Evolutionary conservation across 768 basidiomycete genomes (phyloP).

Genomic region (Hericium erinaceus): DNA sequence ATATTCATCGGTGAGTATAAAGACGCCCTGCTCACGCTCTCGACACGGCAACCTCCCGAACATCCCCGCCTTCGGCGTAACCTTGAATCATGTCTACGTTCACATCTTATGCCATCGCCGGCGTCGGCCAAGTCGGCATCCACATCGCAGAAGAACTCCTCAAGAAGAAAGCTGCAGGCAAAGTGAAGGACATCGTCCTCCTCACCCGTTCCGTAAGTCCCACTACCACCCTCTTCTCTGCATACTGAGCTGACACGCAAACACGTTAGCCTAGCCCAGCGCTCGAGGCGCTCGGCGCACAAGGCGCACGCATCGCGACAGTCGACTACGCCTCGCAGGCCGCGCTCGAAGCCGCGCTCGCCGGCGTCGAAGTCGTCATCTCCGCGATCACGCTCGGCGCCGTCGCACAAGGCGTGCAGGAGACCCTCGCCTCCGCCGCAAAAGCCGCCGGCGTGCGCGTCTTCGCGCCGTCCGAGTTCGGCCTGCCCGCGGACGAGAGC

Average conservation of each 20-base stretch:
- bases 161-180: not conserved
- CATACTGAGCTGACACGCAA: not conserved
- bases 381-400: not conserved
- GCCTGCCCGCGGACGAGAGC: not conserved
- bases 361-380: slow-evolving; percentile 1
- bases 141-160: slow-evolving; percentile 6
- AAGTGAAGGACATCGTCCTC: not conserved
- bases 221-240: no score
- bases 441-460: not conserved
- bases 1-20: no score
- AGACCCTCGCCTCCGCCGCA: not conserved
- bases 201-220: not conserved
- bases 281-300: not conserved
- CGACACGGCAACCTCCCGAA: not conserved
- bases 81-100: not conserved
- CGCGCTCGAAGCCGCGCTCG: not conserved
- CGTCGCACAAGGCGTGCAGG: not conserved
- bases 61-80: not conserved
- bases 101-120: slow-evolving; percentile 1
- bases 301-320: not conserved
- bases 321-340: not conserved
- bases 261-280: not conserved
- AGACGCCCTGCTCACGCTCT: no score
- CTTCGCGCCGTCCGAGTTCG: slow-evolving; percentile 2
- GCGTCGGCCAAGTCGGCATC: slow-evolving; percentile 3